Base-by-base conservation (phyloP, 805 yeast species). In the Metschnikowia peoriensis region DNA sequence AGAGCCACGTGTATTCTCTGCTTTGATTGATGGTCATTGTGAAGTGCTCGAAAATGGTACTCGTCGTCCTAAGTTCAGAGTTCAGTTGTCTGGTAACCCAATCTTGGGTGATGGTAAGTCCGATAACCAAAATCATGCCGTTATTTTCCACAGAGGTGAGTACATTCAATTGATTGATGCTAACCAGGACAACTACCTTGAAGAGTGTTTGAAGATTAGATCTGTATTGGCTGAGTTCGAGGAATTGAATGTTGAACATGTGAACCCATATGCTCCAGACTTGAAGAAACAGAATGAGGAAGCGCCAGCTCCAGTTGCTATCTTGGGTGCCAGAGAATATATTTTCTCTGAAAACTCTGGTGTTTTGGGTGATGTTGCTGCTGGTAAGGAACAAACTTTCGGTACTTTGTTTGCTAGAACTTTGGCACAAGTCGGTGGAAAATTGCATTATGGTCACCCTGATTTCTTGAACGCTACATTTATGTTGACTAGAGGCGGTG, bases 401-500 rank as follows among this genome's bases (percentile, higher is more conserved):
- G 94, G 96, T 50, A 88, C 96, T 0, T 76, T 88, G 52, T 88
- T 87, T 69, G 89, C 94, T 0, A 80, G 96, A 66, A 87, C 94
- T 1, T 74, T 88, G 66, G 92, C 93, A 2, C 85, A 84, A 64
- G 80, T 88, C 59, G 94, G 93, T 28, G 93, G 92, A 32, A 88
- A 88, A 65, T 76, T 88, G 47, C 96, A 88, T 66, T 88, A 88
- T 71, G 96, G 96, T 7, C 96, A 88, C 66, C 96, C 96, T 35
- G 96, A 88, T 70, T 86, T 88, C 70, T 72, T 88, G 61, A 87
- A 88, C 61, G 79, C 83, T 10, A 73, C 86, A 1, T 88, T 85
- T 65, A 86, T 88, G 92, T 81, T 88, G 4, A 88, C 94, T 1
- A 75, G 96, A 70, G 96, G 96, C 34, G 96, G 96, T 51, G 90